Conservation (phyloP, 2,329 filamentous ascomycete genomes). For the Penicillium sp. region DNA sequence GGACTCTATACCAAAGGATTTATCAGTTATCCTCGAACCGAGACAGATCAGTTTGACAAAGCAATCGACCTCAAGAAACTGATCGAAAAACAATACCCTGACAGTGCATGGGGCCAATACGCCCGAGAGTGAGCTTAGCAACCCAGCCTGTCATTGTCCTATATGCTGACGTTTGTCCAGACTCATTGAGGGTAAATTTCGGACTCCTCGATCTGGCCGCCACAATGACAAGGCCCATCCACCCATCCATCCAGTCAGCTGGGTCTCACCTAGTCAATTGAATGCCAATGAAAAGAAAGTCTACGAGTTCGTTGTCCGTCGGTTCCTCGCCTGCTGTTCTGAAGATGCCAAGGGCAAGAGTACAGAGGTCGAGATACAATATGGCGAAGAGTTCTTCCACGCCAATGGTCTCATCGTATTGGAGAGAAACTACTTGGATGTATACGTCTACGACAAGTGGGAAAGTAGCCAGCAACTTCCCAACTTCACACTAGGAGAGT, state of each 20-base stretch:
- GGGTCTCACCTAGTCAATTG: slow-evolving; percentile 61
- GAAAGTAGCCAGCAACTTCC: slow-evolving; percentile 80
- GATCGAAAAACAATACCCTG: slow-evolving; percentile 77
- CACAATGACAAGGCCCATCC: slow-evolving; percentile 97
- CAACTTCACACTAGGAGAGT: slow-evolving; percentile 71
- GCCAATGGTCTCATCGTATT: slow-evolving; percentile 80
- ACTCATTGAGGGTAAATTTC: slow-evolving; percentile 71
- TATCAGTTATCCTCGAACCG: slow-evolving; percentile 95
- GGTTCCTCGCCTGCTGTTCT: slow-evolving; percentile 93
- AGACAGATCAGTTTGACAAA: slow-evolving; percentile 91
- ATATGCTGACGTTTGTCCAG: slow-evolving; percentile 25
- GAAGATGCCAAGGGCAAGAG: slow-evolving; percentile 85
- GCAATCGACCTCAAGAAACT: slow-evolving; percentile 79
- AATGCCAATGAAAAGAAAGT: slow-evolving; percentile 67
- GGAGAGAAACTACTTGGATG: slow-evolving; percentile 87
- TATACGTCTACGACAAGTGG: slow-evolving; percentile 97
- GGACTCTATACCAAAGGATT: slow-evolving; percentile 87
- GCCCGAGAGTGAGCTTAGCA: slow-evolving; percentile 58
- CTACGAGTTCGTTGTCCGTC: slow-evolving; percentile 87
- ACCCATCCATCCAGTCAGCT: slow-evolving; percentile 93
- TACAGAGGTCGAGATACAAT: slow-evolving; percentile 79
- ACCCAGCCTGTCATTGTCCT: not conserved
- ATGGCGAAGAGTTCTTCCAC: slow-evolving; percentile 77
- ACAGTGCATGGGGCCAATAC: slow-evolving; percentile 73
- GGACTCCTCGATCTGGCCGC: slow-evolving; percentile 73